These are phyloP conservation scores for Jamesozyma piceae DNA, from an alignment of 805 yeast species.

Conservation along the genomic window DNA sequence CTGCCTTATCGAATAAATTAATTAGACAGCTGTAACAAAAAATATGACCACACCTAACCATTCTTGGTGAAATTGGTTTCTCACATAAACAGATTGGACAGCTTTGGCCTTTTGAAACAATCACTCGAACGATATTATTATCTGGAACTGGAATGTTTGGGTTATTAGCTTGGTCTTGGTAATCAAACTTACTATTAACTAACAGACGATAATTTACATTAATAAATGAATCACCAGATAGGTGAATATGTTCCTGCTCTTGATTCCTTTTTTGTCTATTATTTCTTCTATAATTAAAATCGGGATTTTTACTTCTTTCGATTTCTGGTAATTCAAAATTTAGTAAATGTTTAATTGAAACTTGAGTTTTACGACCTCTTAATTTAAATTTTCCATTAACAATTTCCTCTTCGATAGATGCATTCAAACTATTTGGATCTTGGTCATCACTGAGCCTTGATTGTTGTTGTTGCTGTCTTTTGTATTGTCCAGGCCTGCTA, in stretches of 20 bases:
- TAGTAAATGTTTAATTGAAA: constrained; percentile 55
- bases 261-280: constrained; percentile 21
- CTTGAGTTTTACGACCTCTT: constrained; percentile 35
- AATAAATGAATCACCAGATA: constrained; percentile 59
- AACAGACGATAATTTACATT: constrained; percentile 81
- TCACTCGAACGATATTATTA: constrained; percentile 54
- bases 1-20: constrained; percentile 47
- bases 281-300: constrained; percentile 13
- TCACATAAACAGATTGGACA: constrained; percentile 91
- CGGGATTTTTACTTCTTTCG: constrained; percentile 14
- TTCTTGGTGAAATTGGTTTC: constrained; percentile 82
- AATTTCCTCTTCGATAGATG: constrained; percentile 31
- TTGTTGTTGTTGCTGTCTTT: constrained; percentile 6
- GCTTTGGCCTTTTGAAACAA: constrained; percentile 64
- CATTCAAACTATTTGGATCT: constrained; percentile 8
- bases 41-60: constrained; percentile 91
- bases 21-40: constrained; percentile 78
- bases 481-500: constrained; percentile 7
- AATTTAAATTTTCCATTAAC: constrained; percentile 26
- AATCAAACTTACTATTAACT: constrained; percentile 54
- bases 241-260: constrained; percentile 33
- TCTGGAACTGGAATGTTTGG: constrained; percentile 68
- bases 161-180: constrained; percentile 50
- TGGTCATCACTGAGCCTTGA: background rate
- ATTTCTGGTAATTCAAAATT: constrained; percentile 45